These are phyloP conservation scores for Dryas drummondii DNA, from an alignment of 306 rosid genomes.

Conservation along the genomic window DNA sequence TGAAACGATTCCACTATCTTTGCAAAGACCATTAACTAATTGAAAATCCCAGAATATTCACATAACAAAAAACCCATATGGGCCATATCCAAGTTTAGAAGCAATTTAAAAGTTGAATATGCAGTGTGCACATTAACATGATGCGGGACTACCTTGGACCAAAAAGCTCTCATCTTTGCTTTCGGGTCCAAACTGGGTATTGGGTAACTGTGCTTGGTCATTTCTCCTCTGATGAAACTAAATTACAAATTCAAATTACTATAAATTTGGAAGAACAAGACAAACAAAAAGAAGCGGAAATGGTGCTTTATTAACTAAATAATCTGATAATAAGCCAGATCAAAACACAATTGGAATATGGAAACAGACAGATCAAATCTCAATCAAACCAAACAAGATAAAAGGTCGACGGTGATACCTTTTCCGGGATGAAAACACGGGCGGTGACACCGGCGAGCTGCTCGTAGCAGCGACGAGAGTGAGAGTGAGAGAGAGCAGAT, in stretches of 20 bases:
- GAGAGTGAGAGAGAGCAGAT: neutral
- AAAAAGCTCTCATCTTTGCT: neutral
- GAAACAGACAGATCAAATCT: neutral
- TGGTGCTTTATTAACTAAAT: neutral
- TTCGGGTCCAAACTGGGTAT: neutral
- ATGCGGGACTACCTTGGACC: neutral
- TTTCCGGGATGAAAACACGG: neutral
- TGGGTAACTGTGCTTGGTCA: neutral
- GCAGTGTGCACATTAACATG: neutral
- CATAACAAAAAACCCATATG: too few species aligned
- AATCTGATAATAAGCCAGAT: too few species aligned
- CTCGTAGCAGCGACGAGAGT: neutral
- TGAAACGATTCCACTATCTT: too few species aligned
- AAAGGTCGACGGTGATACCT: neutral
- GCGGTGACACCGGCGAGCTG: neutral
- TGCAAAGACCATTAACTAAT: too few species aligned
- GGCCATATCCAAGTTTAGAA: too few species aligned
- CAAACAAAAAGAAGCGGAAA: neutral
- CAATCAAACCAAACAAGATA: neutral
- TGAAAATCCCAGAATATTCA: too few species aligned
- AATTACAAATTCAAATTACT: too few species aligned
- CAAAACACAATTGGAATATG: neutral
- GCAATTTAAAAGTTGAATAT: too few species aligned
- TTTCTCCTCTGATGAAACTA: neutral
- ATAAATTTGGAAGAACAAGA: too few species aligned